Base-by-base conservation (phyloP, 2,329 filamentous ascomycete genomes). In the Pezicula rhizophila region DNA sequence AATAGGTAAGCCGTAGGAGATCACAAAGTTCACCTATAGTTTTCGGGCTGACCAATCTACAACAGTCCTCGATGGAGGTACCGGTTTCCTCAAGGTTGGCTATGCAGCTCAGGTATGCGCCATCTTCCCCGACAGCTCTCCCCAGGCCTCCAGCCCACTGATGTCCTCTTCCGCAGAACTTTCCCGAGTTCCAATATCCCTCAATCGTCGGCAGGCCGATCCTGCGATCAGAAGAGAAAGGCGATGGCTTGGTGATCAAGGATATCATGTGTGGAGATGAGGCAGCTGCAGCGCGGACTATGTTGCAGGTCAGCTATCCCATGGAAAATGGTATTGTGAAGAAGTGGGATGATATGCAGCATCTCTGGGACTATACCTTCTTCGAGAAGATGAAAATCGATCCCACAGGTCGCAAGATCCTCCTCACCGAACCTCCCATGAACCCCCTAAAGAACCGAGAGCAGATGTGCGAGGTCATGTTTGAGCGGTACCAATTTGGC, bases 321-420 rank as follows among this genome's bases (percentile, higher is more conserved):
- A 99, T 99, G 93, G 93, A 99, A 71, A 99, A 99, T 69, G 93
- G 93, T 63, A 97, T 99, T 64, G 90, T 99, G 59, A 97, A 96
- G 80, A 91, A 90, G 66, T 99, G 93, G 93, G 93, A 99, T 61
- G 93, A 99, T 70, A 99, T 99, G 93, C 89, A 96, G 75, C 92
- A 97, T 67, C 84, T 99, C 48, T 99, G 93, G 93, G 92, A 99
- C 73, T 97, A 95, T 70, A 99, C 93, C 20, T 99, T 99, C 70
- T 85, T 81, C 70, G 92, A 99, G 69, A 97, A 97, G 81, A 88
- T 99, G 81, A 83, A 90, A 70, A 77, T 99, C 60, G 88, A 97
- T 68, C 82, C 93, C 2, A 82, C 81, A 18, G 92, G 89, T 58
- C 89, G 91, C 70, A 99, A 99, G 80, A 97, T 99, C 68, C 80